Evolutionary conservation across 495 filamentous ascomycete species (phyloP), one percentile per base, ranked within the genome.

Genomic region (Penicillium parvum): DNA sequence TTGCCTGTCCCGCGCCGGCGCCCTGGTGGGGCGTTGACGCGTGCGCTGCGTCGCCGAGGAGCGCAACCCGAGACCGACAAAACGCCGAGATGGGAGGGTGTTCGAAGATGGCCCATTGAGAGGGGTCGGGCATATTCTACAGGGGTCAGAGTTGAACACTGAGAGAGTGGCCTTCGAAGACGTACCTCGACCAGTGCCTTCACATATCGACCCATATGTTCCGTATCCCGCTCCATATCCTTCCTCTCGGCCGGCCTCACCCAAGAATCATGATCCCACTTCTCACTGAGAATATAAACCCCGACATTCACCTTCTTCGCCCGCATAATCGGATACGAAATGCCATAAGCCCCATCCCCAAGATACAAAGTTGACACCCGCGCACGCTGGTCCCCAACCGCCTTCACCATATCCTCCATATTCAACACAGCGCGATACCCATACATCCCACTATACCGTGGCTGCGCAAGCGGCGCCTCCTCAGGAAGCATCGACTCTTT

Each of bases 1-100:
- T 76, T 3, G 80, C 78, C 62, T 82, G 76, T 0, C 83, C 82
- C 0, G 82, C 82, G 1, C 83, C 84, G 1, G 82, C 71, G 7
- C 82, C 83, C 49, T 86, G 81, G 51, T 86, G 82, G 0, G 84
- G 84, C 3, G 82, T 84, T 0, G 74, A 74, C 0, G 83, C 82
- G 47, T 87, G 84, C 0, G 83, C 83, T 1, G 84, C 83, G 48
- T 87, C 84, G 1, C 85, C 84, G 0, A 85, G 60, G 2, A 87
- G 64, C 5, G 73, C 76, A 0, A 86, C 50, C 0, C 71, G 66
- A 2, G 72, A 75, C 21, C 72, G 73, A 39, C 63, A 67, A 44
- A 76, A 87, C 1, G 70, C 77, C 2, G 71, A 66, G 8, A 75
- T 67, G 8, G 73, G 73, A 1, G 73, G 74, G 32, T 80, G 72